Base-by-base conservation (phyloP, 108 stramenopile species). In the Cyclotella cryptica region DNA sequence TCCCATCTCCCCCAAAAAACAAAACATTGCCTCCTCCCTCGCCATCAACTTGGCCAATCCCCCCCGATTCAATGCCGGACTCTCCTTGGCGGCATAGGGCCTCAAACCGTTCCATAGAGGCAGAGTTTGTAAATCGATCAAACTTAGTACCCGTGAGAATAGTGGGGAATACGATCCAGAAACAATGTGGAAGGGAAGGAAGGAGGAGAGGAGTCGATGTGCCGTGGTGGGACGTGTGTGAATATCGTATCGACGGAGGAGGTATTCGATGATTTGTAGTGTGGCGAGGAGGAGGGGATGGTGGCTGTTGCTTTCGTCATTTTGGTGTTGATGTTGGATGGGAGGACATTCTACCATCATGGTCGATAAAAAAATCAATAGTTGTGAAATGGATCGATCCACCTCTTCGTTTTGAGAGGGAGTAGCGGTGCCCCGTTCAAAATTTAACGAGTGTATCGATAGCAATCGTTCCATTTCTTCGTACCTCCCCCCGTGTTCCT, bases 191-290 rank as follows among this genome's bases (percentile, higher is more conserved):
- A 82, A 15, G 9, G 93, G 92, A 19, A 92, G 60, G 26, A 89
- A 67, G 0, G 77, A 62, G 59, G 75, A 60, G 0, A 91, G 78
- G 27, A 88, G 41, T 15, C 77, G 71, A 14, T 58, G 46, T 13
- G 87, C 81, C 0, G 72, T 43, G 24, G 46, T 59, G 44, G n/a
- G 86, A 80, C 11, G 77, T 49, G 27, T 41, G 63, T 95, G 92
- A 11, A 95, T 74, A 15, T 91, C 80, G 72, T 92, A 93, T 22
- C 73, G 74, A 13, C 92, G 85, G 11, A 95, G 57, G 24, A 95
- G 73, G 63, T 88, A 95, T 69, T 95, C 94, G 45, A 93, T 66
- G 17, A 93, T 84, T 59, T 90, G 87, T 14, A 90, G 71, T 18
- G 29, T 17, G 7, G 71, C 10, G 19, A 45, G 9, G 46, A 80